These are phyloP conservation scores for Gaeumannomyces tritici DNA, from an alignment of 2,329 filamentous ascomycete species.

Conservation along the genomic window DNA sequence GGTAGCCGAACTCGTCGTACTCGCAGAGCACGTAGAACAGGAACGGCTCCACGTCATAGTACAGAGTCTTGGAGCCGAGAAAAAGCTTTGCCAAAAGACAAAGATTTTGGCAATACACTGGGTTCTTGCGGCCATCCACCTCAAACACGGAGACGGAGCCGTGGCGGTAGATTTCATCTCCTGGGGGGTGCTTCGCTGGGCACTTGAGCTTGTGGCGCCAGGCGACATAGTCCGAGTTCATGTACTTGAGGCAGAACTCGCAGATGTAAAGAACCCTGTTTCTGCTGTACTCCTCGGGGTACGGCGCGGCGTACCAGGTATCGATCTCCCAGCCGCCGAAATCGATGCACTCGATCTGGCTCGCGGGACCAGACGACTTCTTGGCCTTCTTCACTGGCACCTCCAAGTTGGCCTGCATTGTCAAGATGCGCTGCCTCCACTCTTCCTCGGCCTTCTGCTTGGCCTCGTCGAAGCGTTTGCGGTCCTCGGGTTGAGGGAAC, in stretches of 20 bases:
- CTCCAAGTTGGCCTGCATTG: conserved; percentile 54
- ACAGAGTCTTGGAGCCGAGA: conserved; percentile 94
- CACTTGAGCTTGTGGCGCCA: conserved; percentile 98
- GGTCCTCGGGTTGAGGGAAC: conserved; percentile 68
- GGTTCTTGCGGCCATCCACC: conserved; percentile 92
- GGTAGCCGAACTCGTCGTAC: conserved; percentile 82
- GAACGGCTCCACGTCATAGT: conserved; percentile 96
- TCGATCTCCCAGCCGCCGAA: conserved; percentile 98
- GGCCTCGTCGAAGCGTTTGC: conserved; percentile 79
- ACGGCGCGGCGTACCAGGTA: conserved; percentile 97
- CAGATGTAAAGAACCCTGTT: conserved; percentile 98
- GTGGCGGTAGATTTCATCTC: conserved; percentile 94
- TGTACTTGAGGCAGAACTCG: conserved; percentile 98
- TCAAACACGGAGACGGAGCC: conserved; percentile 91
- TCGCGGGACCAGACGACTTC: conserved; percentile 77
- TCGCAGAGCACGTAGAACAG: conserved; percentile 96
- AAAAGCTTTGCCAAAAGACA: conserved; percentile 95
- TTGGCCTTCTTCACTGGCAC: conserved; percentile 54
- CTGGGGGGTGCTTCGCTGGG: conserved; percentile 89
- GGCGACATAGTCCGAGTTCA: conserved; percentile 97
- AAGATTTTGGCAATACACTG: conserved; percentile 97
- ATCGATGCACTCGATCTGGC: conserved; percentile 97
- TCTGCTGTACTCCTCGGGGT: conserved; percentile 95
- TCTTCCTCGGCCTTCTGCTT: conserved; percentile 87
- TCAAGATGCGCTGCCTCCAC: conserved; percentile 61